Evolutionary conservation across 192 early-diverging fungal genomes (phyloP).

Genomic region (Spizellomyces sp.): DNA sequence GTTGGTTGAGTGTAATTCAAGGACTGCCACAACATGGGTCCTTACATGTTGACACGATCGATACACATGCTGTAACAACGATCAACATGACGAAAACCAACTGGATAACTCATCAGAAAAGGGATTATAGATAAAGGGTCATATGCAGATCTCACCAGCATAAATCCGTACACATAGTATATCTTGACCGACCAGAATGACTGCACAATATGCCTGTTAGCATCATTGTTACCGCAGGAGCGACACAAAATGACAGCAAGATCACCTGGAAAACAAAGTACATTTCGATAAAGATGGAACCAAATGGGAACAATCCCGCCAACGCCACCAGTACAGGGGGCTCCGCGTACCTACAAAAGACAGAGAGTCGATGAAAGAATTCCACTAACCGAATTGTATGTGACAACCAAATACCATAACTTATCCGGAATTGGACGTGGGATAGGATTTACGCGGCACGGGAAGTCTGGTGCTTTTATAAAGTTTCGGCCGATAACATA

Average conservation of each 20-base stretch:
- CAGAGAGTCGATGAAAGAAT: conserved; percentile 33
- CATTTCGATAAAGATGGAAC: conserved; percentile 92
- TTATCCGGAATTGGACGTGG: conserved; percentile 92
- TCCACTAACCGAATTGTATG: background rate
- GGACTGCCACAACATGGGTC: background rate
- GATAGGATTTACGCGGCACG: conserved; percentile 89
- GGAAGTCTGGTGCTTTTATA: conserved; percentile 62
- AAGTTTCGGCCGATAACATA: conserved; percentile 73
- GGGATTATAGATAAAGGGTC: background rate
- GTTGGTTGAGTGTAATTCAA: background rate
- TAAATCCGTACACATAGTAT: conserved; percentile 95
- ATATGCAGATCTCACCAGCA: conserved; percentile 54
- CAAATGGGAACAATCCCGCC: conserved; percentile 89
- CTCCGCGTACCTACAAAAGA: conserved; percentile 51
- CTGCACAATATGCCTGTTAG: conserved; percentile 44
- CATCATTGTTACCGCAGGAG: no score
- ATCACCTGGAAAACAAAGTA: conserved; percentile 80
- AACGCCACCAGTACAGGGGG: conserved; percentile 72
- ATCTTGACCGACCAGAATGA: conserved; percentile 89
- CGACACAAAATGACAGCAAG: no score
- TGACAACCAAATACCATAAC: conserved; percentile 49
- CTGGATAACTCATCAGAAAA: conserved; percentile 18
- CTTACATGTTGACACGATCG: conserved; percentile 80
- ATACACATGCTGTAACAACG: conserved; percentile 82
- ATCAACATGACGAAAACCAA: conserved; percentile 84